Evolutionary conservation across 257 asterid genomes (phyloP), one percentile per base, ranked within the genome.

Genomic region (Rauvolfia tetraphylla): DNA sequence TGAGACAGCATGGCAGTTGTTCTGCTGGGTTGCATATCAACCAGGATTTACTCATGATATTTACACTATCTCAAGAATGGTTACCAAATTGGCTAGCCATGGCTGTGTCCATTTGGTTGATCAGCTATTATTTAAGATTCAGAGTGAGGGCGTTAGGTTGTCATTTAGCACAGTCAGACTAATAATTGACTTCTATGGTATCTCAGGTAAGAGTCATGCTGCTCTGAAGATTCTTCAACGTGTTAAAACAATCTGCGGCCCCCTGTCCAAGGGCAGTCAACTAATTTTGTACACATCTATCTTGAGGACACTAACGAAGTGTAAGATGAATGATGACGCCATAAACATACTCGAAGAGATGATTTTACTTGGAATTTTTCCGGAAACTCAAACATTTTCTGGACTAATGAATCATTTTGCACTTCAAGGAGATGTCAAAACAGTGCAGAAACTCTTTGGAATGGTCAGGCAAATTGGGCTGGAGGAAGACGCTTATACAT

Each of bases 361-460:
- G 99, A 82, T 90, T 68, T 73, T 95, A 74, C 75, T 78, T 0
- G 92, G 93, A 49, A 53, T 89, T 78, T 78, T 71, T 76, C 97
- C 97, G 5, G 96, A 92, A 76, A 22, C 84, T 10, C 99, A 91
- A 70, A 92, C 96, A 3, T 91, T 87, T 84, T 87, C 97, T 0
- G 98, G 97, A 33, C 77, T 95, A 85, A 90, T 95, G 96, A 93
- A 88, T 83, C 89, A 95, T 83, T 95, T 92, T 75, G 99, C 98
- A 12, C 88, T 89, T 74, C 83, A 88, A 74, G 96, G 97, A 34
- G 96, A 95, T 74, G 84, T 92, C 51, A 91, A 87, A 81, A 91
- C 91, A 0, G 96, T 95, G 73, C 98, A 95, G 66, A 84, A 90
- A 74, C 91, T 95, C 68, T 87, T 95, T 56, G 96, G 91, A 39